Evolutionary conservation across 805 yeast genomes (phyloP), one percentile per base, ranked within the genome.

Genomic region (Kuraishia molischiana): DNA sequence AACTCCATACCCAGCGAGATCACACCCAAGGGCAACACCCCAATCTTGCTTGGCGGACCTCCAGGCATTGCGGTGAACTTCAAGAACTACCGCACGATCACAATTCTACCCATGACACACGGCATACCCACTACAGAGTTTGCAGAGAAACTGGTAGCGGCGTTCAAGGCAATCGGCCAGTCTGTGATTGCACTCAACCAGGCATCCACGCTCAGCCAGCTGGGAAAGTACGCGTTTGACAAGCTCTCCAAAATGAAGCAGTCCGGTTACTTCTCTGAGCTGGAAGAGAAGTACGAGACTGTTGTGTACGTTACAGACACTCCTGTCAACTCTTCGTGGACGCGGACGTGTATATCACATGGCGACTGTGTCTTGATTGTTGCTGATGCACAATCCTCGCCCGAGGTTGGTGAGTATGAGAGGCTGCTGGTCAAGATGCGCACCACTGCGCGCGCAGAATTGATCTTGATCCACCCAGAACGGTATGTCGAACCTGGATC

Each of bases 161-260:
- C 95, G 0, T 74, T 89, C 45, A 72, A 76, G 48, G 70, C 69
- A 28, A 80, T 84, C 33, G 89, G 87, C 2, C 68, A 82, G 28
- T 66, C 78, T 2, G 92, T 85, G 3, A 77, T 83, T 38, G 75
- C 85, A 2, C 63, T 90, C n/a, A 85, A 87, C 47, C 95, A 87
- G 52, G 79, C 94, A 0, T 72, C 89, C 0, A 77, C 89, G 0
- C 62, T 90, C 40, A 70, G 73, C 3, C 89, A 85, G 53, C 62
- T 90, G 43, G 98, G 98, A 1, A 72, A 85, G 38, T 85, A 89
- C 58, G 97, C 97, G 0, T 92, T 92, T 64, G 95, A 86, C 56
- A 86, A 78, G 47, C 66, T 92, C 34, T 85, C 96, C 0, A 78
- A 80, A 39, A 64, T 92, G 52, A 89, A 85, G 52, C 79, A 89